Evolutionary conservation across 2,329 filamentous ascomycete genomes (phyloP), one percentile per base, ranked within the genome.

Genomic region (Fusarium concolor): DNA sequence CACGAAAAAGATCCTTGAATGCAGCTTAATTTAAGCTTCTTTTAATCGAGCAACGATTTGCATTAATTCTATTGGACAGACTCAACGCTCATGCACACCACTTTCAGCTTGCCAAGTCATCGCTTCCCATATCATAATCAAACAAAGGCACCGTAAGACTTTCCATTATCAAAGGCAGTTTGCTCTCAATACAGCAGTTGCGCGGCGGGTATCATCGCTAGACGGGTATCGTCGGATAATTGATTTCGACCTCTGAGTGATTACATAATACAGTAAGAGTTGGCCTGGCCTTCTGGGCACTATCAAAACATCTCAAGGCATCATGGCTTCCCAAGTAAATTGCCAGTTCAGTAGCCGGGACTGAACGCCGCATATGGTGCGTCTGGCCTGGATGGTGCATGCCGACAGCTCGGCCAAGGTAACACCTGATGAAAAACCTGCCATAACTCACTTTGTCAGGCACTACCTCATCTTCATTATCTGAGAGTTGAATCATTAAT

Each of bases 1-100:
- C 62, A 58, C 57, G 62, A 64, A 50, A 64, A 67, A n/a, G 37
- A 50, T 64, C 50, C 52, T 55, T 51, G 29, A 22, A 26, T 20
- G 38, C 49, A 67, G 53, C 63, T 70, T 70, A 70, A 70, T 70
- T 70, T 70, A 70, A 70, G 67, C 67, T 70, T 70, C 58, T 70
- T 67, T 52, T 50, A 17, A 46, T 42, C 24, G 39, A 28, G 52
- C 37, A 50, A 52, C 31, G 31, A 54, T 47, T 35, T 20, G 18
- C 49, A 37, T 42, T 22, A 52, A 42, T 55, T 31, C 17, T n/a
- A 65, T 59, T 47, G 60, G 45, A 28, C 28, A 42, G 26, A 17
- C 33, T 37, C 26, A 29, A 29, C 45, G 24, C n/a, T n/a, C n/a
- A n/a, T 22, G 14, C 33, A 38, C 24, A 44, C 31, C 33, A 55